Conservation (phyloP, 768 basidiomycete genomes). For the Podaxis sp. region DNA sequence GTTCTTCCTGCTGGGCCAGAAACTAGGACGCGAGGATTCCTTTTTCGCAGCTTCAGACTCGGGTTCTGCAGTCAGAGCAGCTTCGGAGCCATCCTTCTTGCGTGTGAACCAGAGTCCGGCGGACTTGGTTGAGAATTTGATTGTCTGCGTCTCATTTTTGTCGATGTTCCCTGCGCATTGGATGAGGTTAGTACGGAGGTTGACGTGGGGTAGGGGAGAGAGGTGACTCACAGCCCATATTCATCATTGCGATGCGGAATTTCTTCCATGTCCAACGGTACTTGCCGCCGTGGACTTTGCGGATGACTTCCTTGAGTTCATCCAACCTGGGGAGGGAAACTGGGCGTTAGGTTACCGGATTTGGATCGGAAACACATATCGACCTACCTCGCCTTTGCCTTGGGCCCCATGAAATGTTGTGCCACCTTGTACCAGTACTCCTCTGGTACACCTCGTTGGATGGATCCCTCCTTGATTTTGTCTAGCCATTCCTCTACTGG, state of each 20-base stretch:
- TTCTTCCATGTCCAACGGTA: constrained; percentile 86
- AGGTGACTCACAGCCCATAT: constrained; percentile 74
- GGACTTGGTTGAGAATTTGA: constrained; percentile 55
- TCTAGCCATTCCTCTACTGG: constrained; percentile 75
- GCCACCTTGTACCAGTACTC: constrained; percentile 85
- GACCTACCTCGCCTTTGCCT: constrained; percentile 57
- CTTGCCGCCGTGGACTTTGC: constrained; percentile 71
- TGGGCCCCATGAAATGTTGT: constrained; percentile 71
- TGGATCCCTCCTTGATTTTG: constrained; percentile 69
- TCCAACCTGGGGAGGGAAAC: constrained; percentile 40
- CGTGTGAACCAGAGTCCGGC: constrained; percentile 54
- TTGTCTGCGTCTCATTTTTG: constrained; percentile 52
- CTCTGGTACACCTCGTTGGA: constrained; percentile 68
- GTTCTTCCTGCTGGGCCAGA: constrained; percentile 32
- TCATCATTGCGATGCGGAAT: constrained; percentile 74
- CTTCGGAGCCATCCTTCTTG: constrained; percentile 38
- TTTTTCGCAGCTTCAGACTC: constrained; percentile 23
- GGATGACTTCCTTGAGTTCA: constrained; percentile 73
- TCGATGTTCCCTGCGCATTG: constrained; percentile 64
- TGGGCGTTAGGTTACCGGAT: not conserved
- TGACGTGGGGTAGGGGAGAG: constrained; percentile 1
- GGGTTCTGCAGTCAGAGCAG: constrained; percentile 5
- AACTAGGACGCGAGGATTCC: constrained; percentile 20
- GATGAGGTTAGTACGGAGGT: not conserved
- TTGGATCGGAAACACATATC: not conserved